Percentiles rank a stretch among this genome's conserved stretches.
These are phyloP conservation scores for Penicillium riverlandense DNA, from an alignment of 495 filamentous ascomycete species.

Conservation along the genomic window DNA sequence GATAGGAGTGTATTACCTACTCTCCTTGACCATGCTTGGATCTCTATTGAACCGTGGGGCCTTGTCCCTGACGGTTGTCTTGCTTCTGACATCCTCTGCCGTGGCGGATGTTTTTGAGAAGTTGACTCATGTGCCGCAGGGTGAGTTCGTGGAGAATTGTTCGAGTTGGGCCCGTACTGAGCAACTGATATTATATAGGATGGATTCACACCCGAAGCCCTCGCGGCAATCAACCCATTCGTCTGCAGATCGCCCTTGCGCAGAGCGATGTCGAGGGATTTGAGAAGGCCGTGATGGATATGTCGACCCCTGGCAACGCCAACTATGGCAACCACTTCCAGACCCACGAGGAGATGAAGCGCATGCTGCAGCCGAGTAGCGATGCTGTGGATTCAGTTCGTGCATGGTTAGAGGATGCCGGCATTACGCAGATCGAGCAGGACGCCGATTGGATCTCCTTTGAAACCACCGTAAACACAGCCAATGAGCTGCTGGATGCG, in stretches of 20 bases:
- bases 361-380: constrained; percentile 41
- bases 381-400: constrained; percentile 35
- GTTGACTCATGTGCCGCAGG: constrained; percentile 26
- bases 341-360: constrained; percentile 43
- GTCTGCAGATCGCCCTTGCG: constrained; percentile 42
- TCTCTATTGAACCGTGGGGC: constrained; percentile 21
- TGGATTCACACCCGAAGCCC: constrained; percentile 30
- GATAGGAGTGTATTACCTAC: background rate
- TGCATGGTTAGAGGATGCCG: constrained; percentile 42
- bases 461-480: constrained; percentile 43
- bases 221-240: constrained; percentile 20
- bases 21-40: constrained; percentile 18
- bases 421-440: constrained; percentile 40
- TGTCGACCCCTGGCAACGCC: constrained; percentile 51
- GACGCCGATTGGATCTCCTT: constrained; percentile 60
- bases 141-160: constrained; percentile 12
- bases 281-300: constrained; percentile 52
- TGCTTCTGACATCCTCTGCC: constrained; percentile 29
- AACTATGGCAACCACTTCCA: constrained; percentile 57
- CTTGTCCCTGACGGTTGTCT: constrained; percentile 34
- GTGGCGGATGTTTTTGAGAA: constrained; percentile 32
- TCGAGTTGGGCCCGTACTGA: constrained; percentile 3
- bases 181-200: constrained; percentile 14
- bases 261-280: constrained; percentile 53
- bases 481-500: constrained; percentile 48